Base-by-base conservation (phyloP, 192 early-diverging fungal genomes). In the Backusella parvicylindrica region DNA sequence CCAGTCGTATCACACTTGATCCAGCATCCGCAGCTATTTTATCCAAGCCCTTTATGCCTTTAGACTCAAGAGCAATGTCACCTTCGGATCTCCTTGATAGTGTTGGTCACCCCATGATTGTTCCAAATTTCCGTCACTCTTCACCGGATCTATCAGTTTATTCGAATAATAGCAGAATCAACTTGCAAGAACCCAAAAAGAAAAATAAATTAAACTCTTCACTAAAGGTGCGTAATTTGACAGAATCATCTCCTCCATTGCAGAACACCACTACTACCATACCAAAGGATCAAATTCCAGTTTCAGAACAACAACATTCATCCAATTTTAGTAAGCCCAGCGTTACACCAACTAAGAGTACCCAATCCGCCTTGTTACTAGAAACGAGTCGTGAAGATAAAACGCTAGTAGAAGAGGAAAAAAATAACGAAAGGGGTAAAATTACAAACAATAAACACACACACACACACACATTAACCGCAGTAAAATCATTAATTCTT, bases 81-180 rank as follows among this genome's bases (percentile, higher is more conserved):
- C 79, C 79, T 21, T 75, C 74, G 9, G 79, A 80, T 47, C 43
- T 80, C 16, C 64, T 80, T 31, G 79, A 80, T 33, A 56, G 75
- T 70, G 70, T 75, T 21, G 79, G 79, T 0, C 72, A 80, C 47
- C 79, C 79, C 47, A 38, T 60, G 53, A 60, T 60, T 60, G 23
- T 60, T 23, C 53, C 53, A 60, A 60, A 28, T 13, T 60, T 60
- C 4, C 53, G 53, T 12, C 53, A 60, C 21, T 68, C 66, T 26
- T 35, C 66, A 1, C 33, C 33, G 33, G 37, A 38, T 40, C 33
- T 37, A 37, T 38, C 66, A 18, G 38, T 38, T n/a, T 23, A 68
- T 23, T 23, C 33, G n/a, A 68, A 35, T 18, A 35, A 37, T 23
- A 38, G 66, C 36, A 37, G 15, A 68, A 3, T 38, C 33, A 36